phyloP scores from a whole-genome alignment of 371 early-diverging fungal species.

The Mortierella sp. region DNA sequence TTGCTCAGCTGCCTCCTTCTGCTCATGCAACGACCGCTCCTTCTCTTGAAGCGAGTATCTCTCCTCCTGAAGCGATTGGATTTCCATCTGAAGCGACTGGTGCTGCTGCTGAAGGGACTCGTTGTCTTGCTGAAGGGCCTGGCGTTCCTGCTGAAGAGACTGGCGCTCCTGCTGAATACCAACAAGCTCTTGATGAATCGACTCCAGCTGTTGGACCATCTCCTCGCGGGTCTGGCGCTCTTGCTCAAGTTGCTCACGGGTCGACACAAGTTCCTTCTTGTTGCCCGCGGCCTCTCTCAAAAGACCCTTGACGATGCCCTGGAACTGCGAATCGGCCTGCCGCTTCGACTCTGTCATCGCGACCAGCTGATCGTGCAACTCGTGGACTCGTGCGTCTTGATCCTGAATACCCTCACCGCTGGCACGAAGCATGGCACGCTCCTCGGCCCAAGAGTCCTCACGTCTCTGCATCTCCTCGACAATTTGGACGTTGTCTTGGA shows the following conservation, averaged over 20 bases:
- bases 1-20: slow-evolving; percentile 21
- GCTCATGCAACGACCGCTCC: slow-evolving; percentile 5
- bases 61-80: slow-evolving; percentile 15
- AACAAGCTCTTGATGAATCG: slow-evolving; percentile 19
- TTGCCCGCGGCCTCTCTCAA: slow-evolving; percentile 40
- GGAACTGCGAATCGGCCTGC: slow-evolving; percentile 57
- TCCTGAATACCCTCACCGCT: slow-evolving; percentile 13
- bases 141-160: slow-evolving; percentile 16
- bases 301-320: slow-evolving; percentile 56
- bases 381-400: slow-evolving; percentile 29
- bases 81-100: slow-evolving; percentile 12
- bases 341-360: slow-evolving; percentile 46
- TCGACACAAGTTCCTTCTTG: slow-evolving; percentile 49
- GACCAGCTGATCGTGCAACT: slow-evolving; percentile 50
- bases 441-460: slow-evolving; percentile 48
- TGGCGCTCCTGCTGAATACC: slow-evolving; percentile 3
- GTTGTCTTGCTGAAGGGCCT: slow-evolving; percentile 12
- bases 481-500: slow-evolving; percentile 55
- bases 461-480: slow-evolving; percentile 58
- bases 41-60: slow-evolving; percentile 10
- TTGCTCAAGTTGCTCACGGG: background rate
- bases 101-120: slow-evolving; percentile 8
- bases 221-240: slow-evolving; percentile 17
- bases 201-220: slow-evolving; percentile 1
- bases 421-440: slow-evolving; percentile 29